Percentiles rank a stretch among this genome's conserved stretches.
Evolutionary conservation across 176 grass and related monocot genomes (phyloP).

Genomic region (Bromus sterilis): DNA sequence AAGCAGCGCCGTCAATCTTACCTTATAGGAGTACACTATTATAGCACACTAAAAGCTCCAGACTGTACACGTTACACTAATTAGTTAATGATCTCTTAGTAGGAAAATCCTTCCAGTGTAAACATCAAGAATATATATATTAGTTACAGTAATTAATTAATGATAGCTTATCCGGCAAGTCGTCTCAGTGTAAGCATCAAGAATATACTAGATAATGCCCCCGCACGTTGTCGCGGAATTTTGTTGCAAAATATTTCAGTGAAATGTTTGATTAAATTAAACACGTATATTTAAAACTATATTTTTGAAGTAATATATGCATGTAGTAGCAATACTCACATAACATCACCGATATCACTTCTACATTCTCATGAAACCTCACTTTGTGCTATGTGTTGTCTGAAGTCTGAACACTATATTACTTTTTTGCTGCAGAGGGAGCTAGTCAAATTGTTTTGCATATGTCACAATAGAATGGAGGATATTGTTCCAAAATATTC

Average conservation of each 20-base stretch:
- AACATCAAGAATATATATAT: too few relatives aligned
- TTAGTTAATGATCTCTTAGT: too few relatives aligned
- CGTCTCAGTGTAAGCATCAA: neutral
- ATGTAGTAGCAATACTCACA: too few relatives aligned
- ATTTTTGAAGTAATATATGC: too few relatives aligned
- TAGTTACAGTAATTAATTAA: neutral
- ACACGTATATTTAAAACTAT: too few relatives aligned
- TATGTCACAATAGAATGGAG: slow-evolving; percentile 80
- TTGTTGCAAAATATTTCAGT: too few relatives aligned
- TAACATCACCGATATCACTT: too few relatives aligned
- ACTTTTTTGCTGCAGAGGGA: slow-evolving; percentile 41
- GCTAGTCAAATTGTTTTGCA: slow-evolving; percentile 44
- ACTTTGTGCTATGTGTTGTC: neutral
- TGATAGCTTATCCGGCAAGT: neutral
- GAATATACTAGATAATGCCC: too few relatives aligned
- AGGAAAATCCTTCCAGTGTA: too few relatives aligned
- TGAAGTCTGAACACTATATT: neutral
- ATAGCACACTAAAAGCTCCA: neutral
- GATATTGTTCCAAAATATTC: slow-evolving; percentile 55
- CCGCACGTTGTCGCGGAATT: too few relatives aligned
- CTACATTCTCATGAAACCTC: neutral
- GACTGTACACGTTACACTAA: too few relatives aligned
- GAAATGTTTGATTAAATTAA: too few relatives aligned
- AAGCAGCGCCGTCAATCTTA: neutral
- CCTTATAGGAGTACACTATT: neutral